phyloP scores from a whole-genome alignment of 1,139 yeast species.

The Eremothecium cymbalariae region DNA sequence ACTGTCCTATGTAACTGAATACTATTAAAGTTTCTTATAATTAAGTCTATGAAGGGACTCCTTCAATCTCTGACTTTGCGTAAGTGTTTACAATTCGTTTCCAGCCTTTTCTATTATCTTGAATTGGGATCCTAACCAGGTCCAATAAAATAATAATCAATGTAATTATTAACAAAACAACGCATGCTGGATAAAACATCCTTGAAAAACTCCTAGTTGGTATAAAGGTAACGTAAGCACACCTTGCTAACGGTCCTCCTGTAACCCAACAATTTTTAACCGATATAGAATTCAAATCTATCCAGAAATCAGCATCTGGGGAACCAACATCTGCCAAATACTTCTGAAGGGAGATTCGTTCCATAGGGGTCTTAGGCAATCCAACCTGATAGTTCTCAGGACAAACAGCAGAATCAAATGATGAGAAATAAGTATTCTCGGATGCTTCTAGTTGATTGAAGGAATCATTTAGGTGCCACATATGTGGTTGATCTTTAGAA shows the following conservation, averaged over 20 bases:
- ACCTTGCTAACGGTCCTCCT: conserved; percentile 70
- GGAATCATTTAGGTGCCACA: conserved; percentile 42
- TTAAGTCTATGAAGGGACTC: conserved; percentile 58
- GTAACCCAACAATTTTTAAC: conserved; percentile 73
- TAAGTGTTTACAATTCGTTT: conserved; percentile 39
- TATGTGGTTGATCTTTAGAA: conserved; percentile 33
- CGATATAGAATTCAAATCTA: conserved; percentile 73
- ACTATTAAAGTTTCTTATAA: no score
- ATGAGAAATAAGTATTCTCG: conserved; percentile 42
- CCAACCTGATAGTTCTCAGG: conserved; percentile 45
- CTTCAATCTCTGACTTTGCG: conserved; percentile 46
- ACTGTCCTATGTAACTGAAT: no score
- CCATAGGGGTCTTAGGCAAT: conserved; percentile 49
- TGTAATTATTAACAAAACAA: conserved; percentile 46
- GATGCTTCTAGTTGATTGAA: neutral
- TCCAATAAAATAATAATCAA: conserved; percentile 36
- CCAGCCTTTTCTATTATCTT: conserved; percentile 51
- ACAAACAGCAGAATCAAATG: conserved; percentile 40
- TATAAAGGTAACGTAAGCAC: conserved; percentile 64
- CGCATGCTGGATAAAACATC: conserved; percentile 59
- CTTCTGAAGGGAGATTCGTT: conserved; percentile 34
- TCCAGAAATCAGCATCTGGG: conserved; percentile 45
- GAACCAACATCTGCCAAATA: conserved; percentile 16
- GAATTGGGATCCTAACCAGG: conserved; percentile 41
- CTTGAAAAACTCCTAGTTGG: conserved; percentile 50